Evolutionary conservation across 2,329 filamentous ascomycete species (phyloP).

Genomic region (Rosellinia necatrix): DNA sequence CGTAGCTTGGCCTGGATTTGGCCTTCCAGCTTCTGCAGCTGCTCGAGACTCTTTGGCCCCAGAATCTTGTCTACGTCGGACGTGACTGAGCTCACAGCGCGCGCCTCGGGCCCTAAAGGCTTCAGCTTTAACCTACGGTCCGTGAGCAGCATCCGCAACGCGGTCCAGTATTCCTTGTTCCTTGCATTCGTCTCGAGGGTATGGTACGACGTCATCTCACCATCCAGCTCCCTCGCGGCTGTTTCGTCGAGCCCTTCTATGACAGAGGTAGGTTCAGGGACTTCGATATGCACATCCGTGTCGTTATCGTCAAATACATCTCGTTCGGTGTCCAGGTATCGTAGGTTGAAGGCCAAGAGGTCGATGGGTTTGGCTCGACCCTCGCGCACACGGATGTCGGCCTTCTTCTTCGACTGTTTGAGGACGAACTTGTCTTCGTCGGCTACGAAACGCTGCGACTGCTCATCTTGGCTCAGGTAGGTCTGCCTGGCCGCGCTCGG

Average conservation of each 20-base stretch:
- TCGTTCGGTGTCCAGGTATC: conserved; percentile 83
- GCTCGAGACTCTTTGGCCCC: conserved; percentile 80
- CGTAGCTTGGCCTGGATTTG: conserved; percentile 86
- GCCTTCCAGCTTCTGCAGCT: conserved; percentile 82
- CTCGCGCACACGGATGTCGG: conserved; percentile 90
- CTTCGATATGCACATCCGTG: conserved; percentile 70
- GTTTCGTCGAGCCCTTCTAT: conserved; percentile 71
- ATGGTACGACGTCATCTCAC: conserved; percentile 80
- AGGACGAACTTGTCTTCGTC: conserved; percentile 96
- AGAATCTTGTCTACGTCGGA: conserved; percentile 88
- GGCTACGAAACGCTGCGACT: conserved; percentile 82
- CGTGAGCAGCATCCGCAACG: conserved; percentile 81
- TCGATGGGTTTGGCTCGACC: conserved; percentile 91
- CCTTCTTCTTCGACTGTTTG: conserved; percentile 97
- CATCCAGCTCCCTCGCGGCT: conserved; percentile 76
- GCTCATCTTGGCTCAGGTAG: conserved; percentile 74
- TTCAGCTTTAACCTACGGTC: conserved; percentile 72
- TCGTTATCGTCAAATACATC: conserved; percentile 87
- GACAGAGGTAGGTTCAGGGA: conserved; percentile 80
- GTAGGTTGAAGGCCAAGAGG: conserved; percentile 87
- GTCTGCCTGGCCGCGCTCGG: conserved; percentile 40
- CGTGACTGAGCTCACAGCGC: conserved; percentile 80
- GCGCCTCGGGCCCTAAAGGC: conserved; percentile 65
- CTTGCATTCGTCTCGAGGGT: conserved; percentile 76
- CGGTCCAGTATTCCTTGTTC: conserved; percentile 91